A percentile compares a stretch with the other conserved stretches of the same genome.
Conservation (phyloP, 306 rosid species). For the Casuarina glauca region DNA sequence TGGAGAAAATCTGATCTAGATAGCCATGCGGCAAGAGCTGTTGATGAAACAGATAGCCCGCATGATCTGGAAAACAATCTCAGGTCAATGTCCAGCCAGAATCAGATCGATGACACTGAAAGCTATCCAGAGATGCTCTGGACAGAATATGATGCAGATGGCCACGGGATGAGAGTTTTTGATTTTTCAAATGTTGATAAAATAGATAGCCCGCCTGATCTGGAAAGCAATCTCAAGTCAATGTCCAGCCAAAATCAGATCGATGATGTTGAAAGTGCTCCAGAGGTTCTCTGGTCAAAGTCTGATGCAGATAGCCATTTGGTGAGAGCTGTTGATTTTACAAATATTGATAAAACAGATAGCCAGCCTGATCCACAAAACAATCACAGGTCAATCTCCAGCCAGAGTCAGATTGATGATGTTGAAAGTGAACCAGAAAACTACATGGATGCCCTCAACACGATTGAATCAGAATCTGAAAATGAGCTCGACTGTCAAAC, state of each 20-base stretch:
- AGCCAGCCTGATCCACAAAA: slow-evolving; percentile 8
- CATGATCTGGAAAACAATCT: slow-evolving; percentile 20
- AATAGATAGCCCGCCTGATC: background rate
- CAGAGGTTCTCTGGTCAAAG: background rate
- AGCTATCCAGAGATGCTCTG: slow-evolving; percentile 56
- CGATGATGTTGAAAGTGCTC: slow-evolving; percentile 77
- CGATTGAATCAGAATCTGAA: slow-evolving; percentile 86
- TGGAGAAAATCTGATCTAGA: slow-evolving; percentile 35
- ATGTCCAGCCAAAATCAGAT: slow-evolving; percentile 35
- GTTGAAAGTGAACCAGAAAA: slow-evolving; percentile 77
- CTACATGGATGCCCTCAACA: slow-evolving; percentile 91
- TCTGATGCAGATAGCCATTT: no score
- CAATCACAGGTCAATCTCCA: slow-evolving; percentile 34
- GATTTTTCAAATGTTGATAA: slow-evolving; percentile 6
- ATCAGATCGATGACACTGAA: slow-evolving; percentile 59
- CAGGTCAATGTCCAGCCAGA: slow-evolving; percentile 39
- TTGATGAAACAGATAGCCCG: slow-evolving; percentile 10
- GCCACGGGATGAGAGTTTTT: slow-evolving; percentile 14
- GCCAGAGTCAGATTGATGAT: slow-evolving; percentile 52
- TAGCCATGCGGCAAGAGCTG: slow-evolving; percentile 27
- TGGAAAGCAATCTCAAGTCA: slow-evolving; percentile 36
- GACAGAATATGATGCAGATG: slow-evolving; percentile 34
- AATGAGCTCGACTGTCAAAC: slow-evolving; percentile 71
- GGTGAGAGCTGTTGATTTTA: slow-evolving; percentile 17
- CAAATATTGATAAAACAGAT: slow-evolving; percentile 44